Evolutionary conservation across 495 filamentous ascomycete genomes (phyloP).

Genomic region (Xylaria nigripes): DNA sequence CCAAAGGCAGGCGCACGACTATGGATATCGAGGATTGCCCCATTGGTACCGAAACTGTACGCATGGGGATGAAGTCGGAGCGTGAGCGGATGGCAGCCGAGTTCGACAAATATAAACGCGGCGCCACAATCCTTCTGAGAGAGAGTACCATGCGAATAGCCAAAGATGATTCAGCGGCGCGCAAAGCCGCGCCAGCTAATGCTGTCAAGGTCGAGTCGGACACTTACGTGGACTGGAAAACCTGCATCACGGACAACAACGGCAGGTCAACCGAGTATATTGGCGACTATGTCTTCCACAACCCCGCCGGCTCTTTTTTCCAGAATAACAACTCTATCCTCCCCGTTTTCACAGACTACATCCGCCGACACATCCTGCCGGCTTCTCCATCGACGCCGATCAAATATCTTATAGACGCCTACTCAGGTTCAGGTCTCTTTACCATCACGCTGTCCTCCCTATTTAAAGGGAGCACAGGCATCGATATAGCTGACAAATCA

Average conservation of each 20-base stretch:
- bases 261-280: constrained; percentile 77
- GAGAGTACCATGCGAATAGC: constrained; percentile 69
- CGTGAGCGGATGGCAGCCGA: constrained; percentile 61
- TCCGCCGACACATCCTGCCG: constrained; percentile 69
- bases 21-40: constrained; percentile 97
- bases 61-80: constrained; percentile 65
- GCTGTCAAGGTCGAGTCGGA: constrained; percentile 28
- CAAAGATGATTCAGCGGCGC: constrained; percentile 29
- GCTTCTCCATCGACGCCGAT: constrained; percentile 38
- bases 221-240: constrained; percentile 64
- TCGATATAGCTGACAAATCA: constrained; percentile 53
- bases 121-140: constrained; percentile 81
- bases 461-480: constrained; percentile 48
- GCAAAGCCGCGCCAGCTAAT: constrained; percentile 10
- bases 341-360: constrained; percentile 79
- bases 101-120: constrained; percentile 61
- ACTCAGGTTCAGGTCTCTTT: constrained; percentile 95
- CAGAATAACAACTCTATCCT: constrained; percentile 99
- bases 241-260: constrained; percentile 78
- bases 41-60: constrained; percentile 79
- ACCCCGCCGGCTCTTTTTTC: constrained; percentile 90
- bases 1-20: constrained; percentile 61
- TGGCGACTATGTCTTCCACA: constrained; percentile 75
- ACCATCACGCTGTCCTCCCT: constrained; percentile 82
- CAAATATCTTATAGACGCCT: constrained; percentile 88